These are phyloP conservation scores for Echinosophora koreensis DNA, from an alignment of 306 rosid genomes.

Conservation along the genomic window DNA sequence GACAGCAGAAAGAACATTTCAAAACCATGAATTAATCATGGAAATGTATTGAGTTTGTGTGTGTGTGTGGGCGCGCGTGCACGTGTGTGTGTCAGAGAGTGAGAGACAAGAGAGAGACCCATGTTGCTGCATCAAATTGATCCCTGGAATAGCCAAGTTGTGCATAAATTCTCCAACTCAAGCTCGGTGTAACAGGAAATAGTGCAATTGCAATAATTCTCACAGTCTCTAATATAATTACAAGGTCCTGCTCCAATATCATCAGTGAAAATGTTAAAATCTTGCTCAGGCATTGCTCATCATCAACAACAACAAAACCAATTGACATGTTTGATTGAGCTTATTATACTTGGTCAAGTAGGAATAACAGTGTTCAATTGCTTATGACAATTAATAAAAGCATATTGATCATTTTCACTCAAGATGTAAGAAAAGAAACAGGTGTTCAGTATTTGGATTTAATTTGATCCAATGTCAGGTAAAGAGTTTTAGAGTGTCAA, in stretches of 20 bases:
- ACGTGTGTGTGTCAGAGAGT: neutral
- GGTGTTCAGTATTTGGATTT: neutral
- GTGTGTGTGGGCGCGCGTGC: neutral
- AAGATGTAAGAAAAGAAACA: neutral
- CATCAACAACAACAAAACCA: conserved; percentile 1
- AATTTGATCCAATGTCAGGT: conserved; percentile 15
- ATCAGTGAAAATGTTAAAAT: conserved; percentile 4
- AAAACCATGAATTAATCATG: conserved; percentile 12
- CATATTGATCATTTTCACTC: conserved; percentile 12
- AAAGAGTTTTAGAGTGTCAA: conserved; percentile 16
- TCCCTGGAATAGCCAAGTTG: conserved; percentile 87
- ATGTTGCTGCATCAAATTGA: conserved; percentile 77
- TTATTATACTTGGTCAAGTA: conserved; percentile 11
- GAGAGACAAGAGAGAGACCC: conserved; percentile 70
- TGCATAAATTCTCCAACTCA: conserved; percentile 86
- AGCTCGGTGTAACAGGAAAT: conserved; percentile 79
- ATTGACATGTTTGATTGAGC: neutral
- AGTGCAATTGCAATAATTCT: conserved; percentile 84
- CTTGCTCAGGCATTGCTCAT: conserved; percentile 36
- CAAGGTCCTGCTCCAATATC: conserved; percentile 82
- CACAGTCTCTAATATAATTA: conserved; percentile 83
- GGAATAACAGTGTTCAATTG: conserved; percentile 7
- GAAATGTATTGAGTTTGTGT: neutral
- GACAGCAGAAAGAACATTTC: conserved; percentile 36
- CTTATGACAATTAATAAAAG: conserved; percentile 14